Base-by-base conservation (phyloP, 345 rosid genomes). In the Turnera subulata region DNA sequence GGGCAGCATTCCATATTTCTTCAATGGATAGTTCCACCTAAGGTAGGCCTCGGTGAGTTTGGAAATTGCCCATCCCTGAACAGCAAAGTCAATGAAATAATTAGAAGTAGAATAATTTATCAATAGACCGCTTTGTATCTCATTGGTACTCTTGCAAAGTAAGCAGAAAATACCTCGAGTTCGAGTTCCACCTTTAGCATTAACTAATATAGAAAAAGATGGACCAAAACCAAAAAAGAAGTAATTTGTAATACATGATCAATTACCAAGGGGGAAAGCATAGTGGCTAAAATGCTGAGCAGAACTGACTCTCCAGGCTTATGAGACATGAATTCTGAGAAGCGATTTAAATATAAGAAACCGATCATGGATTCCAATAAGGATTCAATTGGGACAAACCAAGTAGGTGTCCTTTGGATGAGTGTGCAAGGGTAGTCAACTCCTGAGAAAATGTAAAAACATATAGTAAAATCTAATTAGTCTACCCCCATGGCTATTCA, bases 291-390 rank as follows among this genome's bases (percentile, higher is more conserved):
- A 6, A 70, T 6, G 22, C 58, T 5, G n/a, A 53, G 56, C 16
- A 65, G 48, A 52, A 64, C n/a, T 2, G 67, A 38, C 61, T 79
- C 76, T 1, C 72, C 78, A 4, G 80, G 83, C 69, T 72, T 75
- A 65, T 75, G 78, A 42, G 76, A 14, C 37, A 61, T 11, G 8
- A 75, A 43, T 52, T 69, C 74, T 0, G 73, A 46, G 6, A 78
- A 75, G 21, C 78, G 80, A 49, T 50, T 75, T 50, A 57, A 49
- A 58, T 43, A 75, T 25, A 78, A 46, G 52, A 39, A 33, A 13
- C 62, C 75, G 2, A 75, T 0, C 17, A 2, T 14, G 6, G 61
- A 8, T 25, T 61, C 65, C 46, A 45, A 46, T 15, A 46, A 4
- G 13, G 0, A 13, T 9, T 57, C n/a, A 20, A 25, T 0, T 1